These are phyloP conservation scores for Elsinoe arachidis DNA, from an alignment of 2,329 filamentous ascomycete species.

Conservation along the genomic window DNA sequence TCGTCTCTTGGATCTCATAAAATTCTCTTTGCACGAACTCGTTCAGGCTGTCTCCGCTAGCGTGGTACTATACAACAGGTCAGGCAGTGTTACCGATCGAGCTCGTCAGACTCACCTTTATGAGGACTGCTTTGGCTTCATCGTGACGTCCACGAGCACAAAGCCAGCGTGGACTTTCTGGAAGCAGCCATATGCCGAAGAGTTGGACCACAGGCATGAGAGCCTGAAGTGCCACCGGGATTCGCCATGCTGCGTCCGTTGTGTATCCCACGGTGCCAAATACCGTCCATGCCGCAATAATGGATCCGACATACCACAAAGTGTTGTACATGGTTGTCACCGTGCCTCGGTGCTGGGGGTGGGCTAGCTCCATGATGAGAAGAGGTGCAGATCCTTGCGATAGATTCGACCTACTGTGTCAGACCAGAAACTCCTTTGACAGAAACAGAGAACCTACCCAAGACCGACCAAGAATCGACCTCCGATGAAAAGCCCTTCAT, in stretches of 20 bases:
- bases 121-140: slow-evolving; percentile 52
- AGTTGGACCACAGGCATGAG: slow-evolving; percentile 34
- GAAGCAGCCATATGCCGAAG: slow-evolving; percentile 53
- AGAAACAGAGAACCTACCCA: slow-evolving; percentile 21
- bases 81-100: background rate
- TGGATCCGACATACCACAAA: slow-evolving; percentile 51
- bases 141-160: slow-evolving; percentile 54
- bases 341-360: slow-evolving; percentile 33
- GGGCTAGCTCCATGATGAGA: slow-evolving; percentile 39
- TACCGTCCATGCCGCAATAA: slow-evolving; percentile 52
- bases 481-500: slow-evolving; percentile 25
- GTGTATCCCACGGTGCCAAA: slow-evolving; percentile 50
- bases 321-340: slow-evolving; percentile 27
- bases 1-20: slow-evolving; percentile 57
- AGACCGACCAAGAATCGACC: slow-evolving; percentile 32
- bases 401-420: slow-evolving; percentile 11
- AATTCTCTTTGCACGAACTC: slow-evolving; percentile 60
- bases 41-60: slow-evolving; percentile 45
- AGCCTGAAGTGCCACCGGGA: slow-evolving; percentile 43
- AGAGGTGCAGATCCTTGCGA: slow-evolving; percentile 29
- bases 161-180: slow-evolving; percentile 59
- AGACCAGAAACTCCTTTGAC: background rate
- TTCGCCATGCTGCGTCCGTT: slow-evolving; percentile 41
- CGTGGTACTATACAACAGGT: slow-evolving; percentile 48
- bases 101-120: slow-evolving; percentile 17